Evolutionary conservation across 305 asterid genomes (phyloP).

Genomic region (Plantago coronopus): DNA sequence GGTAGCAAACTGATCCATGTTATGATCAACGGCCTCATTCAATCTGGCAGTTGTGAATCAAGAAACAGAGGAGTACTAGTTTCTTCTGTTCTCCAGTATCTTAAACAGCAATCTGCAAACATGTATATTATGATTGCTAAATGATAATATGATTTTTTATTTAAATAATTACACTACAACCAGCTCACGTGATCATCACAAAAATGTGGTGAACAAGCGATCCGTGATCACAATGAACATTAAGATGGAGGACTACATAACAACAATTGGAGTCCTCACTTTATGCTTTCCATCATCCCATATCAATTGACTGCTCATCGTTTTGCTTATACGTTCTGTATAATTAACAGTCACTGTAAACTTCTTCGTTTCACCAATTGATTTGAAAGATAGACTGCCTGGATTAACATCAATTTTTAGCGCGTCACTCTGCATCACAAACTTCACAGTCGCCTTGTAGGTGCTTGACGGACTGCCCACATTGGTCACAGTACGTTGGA

Average conservation of each 20-base stretch:
- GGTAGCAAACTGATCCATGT: no score
- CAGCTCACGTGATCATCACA: no score
- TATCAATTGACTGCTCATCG: conserved; percentile 37
- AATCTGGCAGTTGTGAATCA: no score
- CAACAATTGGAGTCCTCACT: conserved; percentile 58
- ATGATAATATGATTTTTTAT: no score
- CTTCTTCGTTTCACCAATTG: conserved; percentile 35
- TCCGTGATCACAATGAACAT: no score
- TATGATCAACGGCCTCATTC: no score
- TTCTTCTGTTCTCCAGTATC: no score
- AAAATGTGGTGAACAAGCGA: no score
- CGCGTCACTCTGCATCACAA: conserved; percentile 18
- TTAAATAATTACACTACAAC: no score
- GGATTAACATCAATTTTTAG: conserved; percentile 41
- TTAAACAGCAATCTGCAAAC: no score
- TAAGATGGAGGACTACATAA: neutral
- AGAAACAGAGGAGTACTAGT: no score
- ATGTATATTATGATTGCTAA: no score
- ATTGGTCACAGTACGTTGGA: conserved; percentile 50
- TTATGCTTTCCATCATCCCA: conserved; percentile 52
- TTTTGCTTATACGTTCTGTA: neutral
- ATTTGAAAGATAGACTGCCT: conserved; percentile 31
- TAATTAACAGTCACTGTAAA: conserved; percentile 35
- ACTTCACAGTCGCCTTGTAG: conserved; percentile 28
- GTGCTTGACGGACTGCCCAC: conserved; percentile 49